Evolutionary conservation across 495 filamentous ascomycete genomes (phyloP), one percentile per base, ranked within the genome.

Genomic region (Cladorrhinum samala): DNA sequence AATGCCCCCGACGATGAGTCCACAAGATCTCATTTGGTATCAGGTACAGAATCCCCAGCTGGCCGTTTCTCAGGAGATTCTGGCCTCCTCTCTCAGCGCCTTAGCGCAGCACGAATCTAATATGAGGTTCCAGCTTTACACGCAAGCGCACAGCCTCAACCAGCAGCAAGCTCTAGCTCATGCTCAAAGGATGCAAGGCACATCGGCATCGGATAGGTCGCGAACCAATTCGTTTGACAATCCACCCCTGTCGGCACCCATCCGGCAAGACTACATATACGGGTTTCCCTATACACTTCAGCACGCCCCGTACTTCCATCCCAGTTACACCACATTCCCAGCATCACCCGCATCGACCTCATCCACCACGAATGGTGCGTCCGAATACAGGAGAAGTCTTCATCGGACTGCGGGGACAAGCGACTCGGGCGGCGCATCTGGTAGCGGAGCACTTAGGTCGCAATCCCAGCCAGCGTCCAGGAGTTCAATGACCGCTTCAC

Each of bases 381-480:
- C 69, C 11, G 78, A 82, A 40, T 74, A 70, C 44, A 68, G 78
- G 60, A 66, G 78, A 27, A 74, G 70, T 55, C 68, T 77, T 18
- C 77, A 80, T 46, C 68, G 78, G 53, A 72, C 73, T 7, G 56
- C 68, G 5, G 59, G 64, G 30, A 49, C 60, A 18, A 59, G 44
- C 21, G 76, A 77, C 16, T 53, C 72, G n/a, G 69, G 64, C 14
- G 49, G 64, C 49, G 57, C 61, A 23, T 51, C 62, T 51, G 67
- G 69, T 44, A 73, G 67, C 38, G 75, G 75, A 50, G 57, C 73
- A 19, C 62, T 79, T 54, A 72, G 78, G 52, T 82, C 78, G 45
- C 78, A 82, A 59, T 82, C 78, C 24, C 78, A 80, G 57, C 78
- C 78, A 49, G 77, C 78, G 5, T 70, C 73, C 36, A 71, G 78